Evolutionary conservation across 2,329 filamentous ascomycete species (phyloP), one percentile per base, ranked within the genome.

Genomic region (Penicillium sp.): DNA sequence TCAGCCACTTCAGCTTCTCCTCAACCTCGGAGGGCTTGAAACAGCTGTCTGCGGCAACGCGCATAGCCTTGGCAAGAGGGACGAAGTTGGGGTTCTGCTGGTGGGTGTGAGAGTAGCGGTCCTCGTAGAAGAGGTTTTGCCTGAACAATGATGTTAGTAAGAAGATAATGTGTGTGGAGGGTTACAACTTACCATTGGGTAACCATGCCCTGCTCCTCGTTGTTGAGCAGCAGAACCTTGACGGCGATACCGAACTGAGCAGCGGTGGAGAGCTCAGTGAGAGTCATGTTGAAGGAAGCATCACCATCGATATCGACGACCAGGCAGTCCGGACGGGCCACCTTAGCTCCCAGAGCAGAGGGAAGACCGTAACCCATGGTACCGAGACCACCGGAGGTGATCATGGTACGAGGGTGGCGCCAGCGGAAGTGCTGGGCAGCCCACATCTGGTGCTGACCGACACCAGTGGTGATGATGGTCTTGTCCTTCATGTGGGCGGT

Each of bases 381-480:
- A 57, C 92, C 92, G 16, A 97, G 86, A 72, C 94, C 94, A 73
- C 94, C 94, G 1, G 92, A 97, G 31, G 93, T 97, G 77, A 99
- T 89, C 89, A 97, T 95, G 59, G 89, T 90, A 63, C 94, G 87
- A 31, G 94, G 93, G 67, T 92, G 79, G 60, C 91, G 85, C 93
- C 94, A 97, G 67, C 92, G 86, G 86, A 92, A 97, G 80, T 96
- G 92, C 79, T 97, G 93, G 4, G 92, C 94, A 24, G 90, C 84
- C 94, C 93, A 97, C 94, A 97, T 97, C 76, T 99, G 93, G 79
- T 97, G 93, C 76, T 97, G 94, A 40, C 94, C 94, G 9, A 97
- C 94, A 75, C 93, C 94, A 2, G 93, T 97, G 2, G 92, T 79
- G 71, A 99, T 96, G 71, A 96, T 86, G 27, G 90, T 96, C 64